Conservation (phyloP, 345 rosid genomes). For the Balakata baccata region DNA sequence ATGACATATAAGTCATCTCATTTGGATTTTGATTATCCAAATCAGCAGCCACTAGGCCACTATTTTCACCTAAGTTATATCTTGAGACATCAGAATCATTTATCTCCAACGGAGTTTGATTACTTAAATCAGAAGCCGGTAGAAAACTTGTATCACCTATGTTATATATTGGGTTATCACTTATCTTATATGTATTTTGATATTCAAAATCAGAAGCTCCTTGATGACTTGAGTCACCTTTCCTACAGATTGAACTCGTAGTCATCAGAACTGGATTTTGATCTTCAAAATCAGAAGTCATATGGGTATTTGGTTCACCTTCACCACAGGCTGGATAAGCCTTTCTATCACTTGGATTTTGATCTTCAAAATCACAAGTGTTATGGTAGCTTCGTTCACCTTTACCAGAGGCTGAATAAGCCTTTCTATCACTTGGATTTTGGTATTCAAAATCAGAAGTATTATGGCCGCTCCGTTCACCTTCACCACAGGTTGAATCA, state of each 20-base stretch:
- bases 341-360: not conserved
- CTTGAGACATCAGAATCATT: too few species aligned
- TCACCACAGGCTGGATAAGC: not conserved
- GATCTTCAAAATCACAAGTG: conserved; percentile 2
- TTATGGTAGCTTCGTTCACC: not conserved
- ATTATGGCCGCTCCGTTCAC: too few species aligned
- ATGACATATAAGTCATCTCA: not conserved
- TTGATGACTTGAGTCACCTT: not conserved
- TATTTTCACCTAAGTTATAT: too few species aligned
- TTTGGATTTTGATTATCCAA: not conserved
- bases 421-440: not conserved
- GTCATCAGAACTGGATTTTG: not conserved
- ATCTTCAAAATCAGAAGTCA: not conserved
- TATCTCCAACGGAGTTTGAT: not conserved
- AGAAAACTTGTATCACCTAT: too few species aligned
- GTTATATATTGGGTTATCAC: not conserved
- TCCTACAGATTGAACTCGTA: not conserved
- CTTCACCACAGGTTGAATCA: too few species aligned
- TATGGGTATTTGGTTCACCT: not conserved
- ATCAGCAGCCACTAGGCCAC: not conserved
- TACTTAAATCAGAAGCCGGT: not conserved
- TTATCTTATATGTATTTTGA: not conserved
- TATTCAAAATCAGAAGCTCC: not conserved
- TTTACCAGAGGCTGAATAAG: not conserved
- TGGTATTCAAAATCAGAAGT: too few species aligned